A percentile compares a stretch with the other conserved stretches of the same genome.
Conservation (phyloP, 2,329 filamentous ascomycete species). For the Neonectria magnoliae region DNA sequence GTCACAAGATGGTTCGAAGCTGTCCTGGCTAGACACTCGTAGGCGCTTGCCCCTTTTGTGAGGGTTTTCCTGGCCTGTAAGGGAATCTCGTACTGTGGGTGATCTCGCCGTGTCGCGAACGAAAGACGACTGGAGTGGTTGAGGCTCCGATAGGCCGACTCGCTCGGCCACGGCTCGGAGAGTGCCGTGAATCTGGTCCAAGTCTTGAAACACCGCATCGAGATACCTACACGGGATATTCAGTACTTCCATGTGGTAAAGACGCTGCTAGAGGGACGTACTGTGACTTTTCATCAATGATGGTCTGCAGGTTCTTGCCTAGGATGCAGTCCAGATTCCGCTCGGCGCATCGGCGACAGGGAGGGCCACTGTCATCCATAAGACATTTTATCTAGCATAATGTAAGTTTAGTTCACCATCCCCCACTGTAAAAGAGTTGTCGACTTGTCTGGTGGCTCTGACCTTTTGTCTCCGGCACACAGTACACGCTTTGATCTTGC, state of each 20-base stretch:
- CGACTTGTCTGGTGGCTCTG: background rate
- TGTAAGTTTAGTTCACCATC: background rate
- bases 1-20: conserved; percentile 27
- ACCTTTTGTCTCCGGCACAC: conserved; percentile 18
- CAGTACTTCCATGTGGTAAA: background rate
- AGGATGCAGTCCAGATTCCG: conserved; percentile 48
- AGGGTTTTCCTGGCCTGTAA: background rate
- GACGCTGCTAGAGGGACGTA: conserved; percentile 21
- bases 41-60: conserved; percentile 1
- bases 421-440: too few species aligned
- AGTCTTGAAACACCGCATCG: conserved; percentile 26
- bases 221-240: background rate
- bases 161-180: conserved; percentile 14
- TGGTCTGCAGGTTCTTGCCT: conserved; percentile 52
- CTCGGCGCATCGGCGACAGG: conserved; percentile 49
- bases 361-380: conserved; percentile 49
- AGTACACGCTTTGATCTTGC: conserved; percentile 16
- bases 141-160: conserved; percentile 11
- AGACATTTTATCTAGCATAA: conserved; percentile 49
- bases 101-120: conserved; percentile 13
- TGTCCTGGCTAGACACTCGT: conserved; percentile 6
- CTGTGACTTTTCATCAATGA: conserved; percentile 51
- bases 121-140: conserved; percentile 3
- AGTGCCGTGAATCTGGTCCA: conserved; percentile 19
- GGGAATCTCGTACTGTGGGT: background rate